Evolutionary conservation across 2,329 filamentous ascomycete genomes (phyloP).

Genomic region (Fusarium sp.): DNA sequence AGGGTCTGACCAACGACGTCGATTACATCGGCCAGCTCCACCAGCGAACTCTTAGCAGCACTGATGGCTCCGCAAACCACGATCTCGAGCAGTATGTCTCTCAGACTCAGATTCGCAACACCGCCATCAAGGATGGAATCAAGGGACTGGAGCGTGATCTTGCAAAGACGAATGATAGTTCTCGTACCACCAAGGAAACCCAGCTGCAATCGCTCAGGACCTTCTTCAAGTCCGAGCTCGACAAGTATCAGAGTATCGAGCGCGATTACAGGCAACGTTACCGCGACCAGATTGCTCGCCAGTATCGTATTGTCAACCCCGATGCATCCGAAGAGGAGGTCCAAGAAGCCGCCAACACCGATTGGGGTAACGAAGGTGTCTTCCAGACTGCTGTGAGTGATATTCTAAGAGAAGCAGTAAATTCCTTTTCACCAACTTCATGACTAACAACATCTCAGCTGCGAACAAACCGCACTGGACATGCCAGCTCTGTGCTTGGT

Average conservation of each 20-base stretch:
- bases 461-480: conserved; percentile 78
- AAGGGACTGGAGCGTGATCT: conserved; percentile 79
- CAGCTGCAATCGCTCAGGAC: conserved; percentile 77
- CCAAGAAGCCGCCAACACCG: conserved; percentile 72
- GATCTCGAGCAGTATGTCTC: conserved; percentile 76
- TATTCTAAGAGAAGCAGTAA: neutral
- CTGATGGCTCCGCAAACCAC: conserved; percentile 66
- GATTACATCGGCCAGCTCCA: conserved; percentile 76
- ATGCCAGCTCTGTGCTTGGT: conserved; percentile 78
- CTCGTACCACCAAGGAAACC: conserved; percentile 74
- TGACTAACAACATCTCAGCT: conserved; percentile 62
- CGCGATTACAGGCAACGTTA: conserved; percentile 76
- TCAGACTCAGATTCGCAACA: conserved; percentile 78
- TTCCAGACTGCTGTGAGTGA: conserved; percentile 82
- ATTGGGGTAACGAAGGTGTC: conserved; percentile 83
- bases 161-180: conserved; percentile 69
- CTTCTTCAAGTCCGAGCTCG: conserved; percentile 77
- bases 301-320: conserved; percentile 85
- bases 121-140: conserved; percentile 82
- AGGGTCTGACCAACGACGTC: conserved; percentile 73
- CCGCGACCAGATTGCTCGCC: conserved; percentile 81
- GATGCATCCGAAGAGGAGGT: conserved; percentile 82
- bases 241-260: conserved; percentile 79
- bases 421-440: neutral
- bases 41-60: conserved; percentile 76